A percentile compares a stretch with the other conserved stretches of the same genome.
Evolutionary conservation across 805 yeast genomes (phyloP).

Genomic region (Sugiyamaella americana): DNA sequence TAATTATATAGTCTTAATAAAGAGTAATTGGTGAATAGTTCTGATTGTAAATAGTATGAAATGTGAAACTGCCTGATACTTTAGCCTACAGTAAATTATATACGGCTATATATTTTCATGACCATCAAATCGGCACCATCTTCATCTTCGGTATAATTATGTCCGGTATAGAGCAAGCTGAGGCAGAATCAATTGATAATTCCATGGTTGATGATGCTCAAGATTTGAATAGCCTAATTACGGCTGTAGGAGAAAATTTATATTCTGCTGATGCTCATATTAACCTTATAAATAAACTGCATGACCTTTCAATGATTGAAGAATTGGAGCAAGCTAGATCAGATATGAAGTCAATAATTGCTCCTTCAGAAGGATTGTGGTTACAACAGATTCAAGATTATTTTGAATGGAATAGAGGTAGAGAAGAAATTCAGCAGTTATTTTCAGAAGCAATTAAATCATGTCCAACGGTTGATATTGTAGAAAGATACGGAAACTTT

Average conservation of each 20-base stretch:
- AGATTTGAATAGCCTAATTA: neutral
- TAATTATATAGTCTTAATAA: no score
- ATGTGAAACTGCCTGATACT: no score
- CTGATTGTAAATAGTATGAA: no score
- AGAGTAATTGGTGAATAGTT: no score
- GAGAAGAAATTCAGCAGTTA: neutral
- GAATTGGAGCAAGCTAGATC: neutral
- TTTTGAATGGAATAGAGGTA: neutral
- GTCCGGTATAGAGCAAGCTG: no score
- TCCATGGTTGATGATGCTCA: neutral
- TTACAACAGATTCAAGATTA: slow-evolving; percentile 11
- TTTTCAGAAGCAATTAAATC: slow-evolving; percentile 3
- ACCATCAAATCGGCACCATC: no score
- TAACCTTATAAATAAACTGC: slow-evolving; percentile 1
- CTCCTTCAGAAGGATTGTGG: slow-evolving; percentile 7
- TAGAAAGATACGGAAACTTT: slow-evolving; percentile 4
- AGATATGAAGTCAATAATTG: neutral
- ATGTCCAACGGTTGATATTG: slow-evolving; percentile 10
- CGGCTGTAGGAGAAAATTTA: slow-evolving; percentile 1
- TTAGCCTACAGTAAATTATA: no score
- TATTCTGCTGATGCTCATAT: slow-evolving; percentile 6
- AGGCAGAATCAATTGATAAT: no score
- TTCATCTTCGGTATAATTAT: no score
- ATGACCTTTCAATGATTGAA: neutral
- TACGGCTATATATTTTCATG: no score